These are phyloP conservation scores for Penicillium olsonii DNA, from an alignment of 2,329 filamentous ascomycete genomes.

Conservation along the genomic window DNA sequence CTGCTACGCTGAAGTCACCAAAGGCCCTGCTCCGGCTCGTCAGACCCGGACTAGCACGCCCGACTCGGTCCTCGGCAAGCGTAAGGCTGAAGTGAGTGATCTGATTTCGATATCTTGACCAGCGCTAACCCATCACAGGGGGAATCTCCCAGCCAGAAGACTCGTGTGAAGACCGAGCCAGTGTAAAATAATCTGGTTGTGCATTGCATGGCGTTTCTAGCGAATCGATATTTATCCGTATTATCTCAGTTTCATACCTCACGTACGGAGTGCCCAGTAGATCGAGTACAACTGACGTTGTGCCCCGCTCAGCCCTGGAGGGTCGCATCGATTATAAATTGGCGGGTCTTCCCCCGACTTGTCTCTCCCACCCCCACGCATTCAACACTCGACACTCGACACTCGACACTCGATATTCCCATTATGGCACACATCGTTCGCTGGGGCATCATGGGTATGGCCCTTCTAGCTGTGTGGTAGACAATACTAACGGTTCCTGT, in stretches of 20 bases:
- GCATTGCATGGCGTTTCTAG: slow-evolving; percentile 10
- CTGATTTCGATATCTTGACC: background rate
- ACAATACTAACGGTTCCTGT: slow-evolving; percentile 20
- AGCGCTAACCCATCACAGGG: slow-evolving; percentile 23
- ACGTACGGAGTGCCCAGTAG: too few relatives aligned
- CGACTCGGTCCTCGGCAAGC: slow-evolving; percentile 69
- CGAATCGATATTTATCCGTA: slow-evolving; percentile 5
- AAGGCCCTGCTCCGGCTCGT: slow-evolving; percentile 47
- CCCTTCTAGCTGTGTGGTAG: background rate
- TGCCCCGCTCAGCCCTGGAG: slow-evolving; percentile 33
- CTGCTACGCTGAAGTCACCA: slow-evolving; percentile 80
- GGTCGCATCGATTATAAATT: too few relatives aligned
- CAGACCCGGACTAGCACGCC: slow-evolving; percentile 55
- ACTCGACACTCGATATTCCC: background rate
- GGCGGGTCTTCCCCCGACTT: too few relatives aligned
- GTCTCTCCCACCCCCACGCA: background rate
- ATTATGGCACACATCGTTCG: slow-evolving; percentile 40
- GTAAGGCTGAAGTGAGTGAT: slow-evolving; percentile 67
- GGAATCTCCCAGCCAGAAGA: slow-evolving; percentile 39
- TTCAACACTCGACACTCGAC: too few relatives aligned
- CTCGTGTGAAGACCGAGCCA: slow-evolving; percentile 44
- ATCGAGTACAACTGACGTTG: slow-evolving; percentile 20
- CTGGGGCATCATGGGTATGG: slow-evolving; percentile 48
- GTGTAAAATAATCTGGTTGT: slow-evolving; percentile 22
- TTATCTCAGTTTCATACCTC: too few relatives aligned